Evolutionary conservation across 2,329 filamentous ascomycete genomes (phyloP), one percentile per base, ranked within the genome.

Genomic region (Pseudogymnoascus sp.): DNA sequence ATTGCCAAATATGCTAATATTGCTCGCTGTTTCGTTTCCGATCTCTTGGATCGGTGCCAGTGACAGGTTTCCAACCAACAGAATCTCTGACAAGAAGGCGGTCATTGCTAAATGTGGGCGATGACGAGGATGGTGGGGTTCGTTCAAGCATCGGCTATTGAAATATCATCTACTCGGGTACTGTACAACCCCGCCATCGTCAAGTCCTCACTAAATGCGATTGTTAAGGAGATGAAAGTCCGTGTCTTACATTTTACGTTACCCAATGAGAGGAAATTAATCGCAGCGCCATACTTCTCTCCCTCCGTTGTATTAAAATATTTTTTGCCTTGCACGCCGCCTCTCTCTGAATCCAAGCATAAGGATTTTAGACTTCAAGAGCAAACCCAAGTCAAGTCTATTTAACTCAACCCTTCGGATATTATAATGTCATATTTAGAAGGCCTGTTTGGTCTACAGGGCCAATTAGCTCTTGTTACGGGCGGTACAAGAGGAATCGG

Each of bases 401-500:
- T 16, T 16, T 40, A 6, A 46, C 12, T 46, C 11, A 26, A 46
- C 22, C 22, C 41, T 46, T 46, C 5, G 12, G 12, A 46, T 26
- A 24, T 8, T 26, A 46, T 2, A 46, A 46, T 46, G 41, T 46
- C 41, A 26, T 46, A 46, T 46, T 46, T 46, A 46, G 41, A 46
- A 26, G 60, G 67, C 12, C 61, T 75, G 43, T 77, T 76, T 62
- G 70, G 71, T 37, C 68, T 76, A 10, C 69, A 70, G 46, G 73
- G 73, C 14, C 73, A 76, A 70, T 78, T 71, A 16, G 74, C 74
- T 12, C 63, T 77, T 12, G 66, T 76, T 6, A 77, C 74, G 2
- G 75, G 75, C 10, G 75, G 72, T 60, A 75, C 74, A 12, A 69
- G 75, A 41, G 75, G 75, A 5, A 75, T 77, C 62, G 75, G 75